Base-by-base conservation (phyloP, 345 rosid species). In the Eucalyptus tenuipes region DNA sequence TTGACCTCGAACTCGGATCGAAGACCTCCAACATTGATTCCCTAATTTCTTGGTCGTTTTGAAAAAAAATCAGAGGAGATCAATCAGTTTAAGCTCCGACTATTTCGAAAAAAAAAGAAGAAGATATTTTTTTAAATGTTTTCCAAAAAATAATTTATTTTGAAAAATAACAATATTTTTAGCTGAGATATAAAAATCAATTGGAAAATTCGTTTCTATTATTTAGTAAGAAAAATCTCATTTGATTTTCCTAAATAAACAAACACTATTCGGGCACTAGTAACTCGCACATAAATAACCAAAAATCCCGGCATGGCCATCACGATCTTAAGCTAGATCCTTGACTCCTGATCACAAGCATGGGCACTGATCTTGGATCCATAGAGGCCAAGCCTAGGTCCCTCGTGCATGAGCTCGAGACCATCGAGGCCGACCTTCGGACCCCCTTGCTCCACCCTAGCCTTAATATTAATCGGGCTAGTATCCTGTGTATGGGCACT, bases 391-490 rank as follows among this genome's bases (percentile, higher is more conserved):
- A 4, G 59, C 59, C 5, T 22, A 22, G 5, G 27, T 55, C 27
- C 59, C 22, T 9, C 0, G 3, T 22, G 27, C 10, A 0, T 24
- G 5, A 55, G 29, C 13, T 24, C 1, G 1, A 6, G 61, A 55
- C 61, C 29, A 55, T 24, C 0, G 2, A 22, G 13, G 61, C 13
- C 3, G 13, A 55, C 27, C 27, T 4, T 3, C 0, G 1, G 5
- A 22, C 3, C 29, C 61, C 29, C 5, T 22, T 5, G 2, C 61
- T 24, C 2, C 1, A 55, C 3, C 29, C 1, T 0, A 6, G 13
- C 61, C 29, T 55, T 55, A 6, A 55, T 55, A 55, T 55, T 55
- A 55, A 52, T 18, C 1, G 0, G 4, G 57, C 57, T 52, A 52
- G 55, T 52, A 52, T 52, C 57, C 2, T 2, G 0, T 3, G 10